These are phyloP conservation scores for Remersonia thermophila DNA, from an alignment of 2,329 filamentous ascomycete species.

Conservation along the genomic window DNA sequence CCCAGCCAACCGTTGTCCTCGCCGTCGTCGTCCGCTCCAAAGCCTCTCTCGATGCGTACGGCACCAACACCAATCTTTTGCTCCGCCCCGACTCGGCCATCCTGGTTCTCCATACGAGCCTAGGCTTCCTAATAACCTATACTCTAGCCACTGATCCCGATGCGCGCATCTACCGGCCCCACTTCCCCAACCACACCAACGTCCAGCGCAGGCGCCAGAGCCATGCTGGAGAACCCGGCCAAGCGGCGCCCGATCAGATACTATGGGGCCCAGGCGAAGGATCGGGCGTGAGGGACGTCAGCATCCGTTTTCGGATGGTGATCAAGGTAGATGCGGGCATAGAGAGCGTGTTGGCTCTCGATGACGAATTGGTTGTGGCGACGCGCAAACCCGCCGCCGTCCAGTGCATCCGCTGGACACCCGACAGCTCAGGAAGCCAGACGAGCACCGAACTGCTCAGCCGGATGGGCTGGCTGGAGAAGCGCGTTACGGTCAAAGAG, in stretches of 20 bases:
- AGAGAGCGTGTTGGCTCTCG: constrained; percentile 71
- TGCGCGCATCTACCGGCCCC: constrained; percentile 72
- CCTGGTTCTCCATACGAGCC: constrained; percentile 74
- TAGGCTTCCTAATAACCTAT: constrained; percentile 88
- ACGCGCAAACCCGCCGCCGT: constrained; percentile 87
- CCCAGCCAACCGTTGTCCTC: constrained; percentile 74
- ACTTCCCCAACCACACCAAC: constrained; percentile 58
- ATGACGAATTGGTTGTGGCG: constrained; percentile 85
- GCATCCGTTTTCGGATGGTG: constrained; percentile 88
- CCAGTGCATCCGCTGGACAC: constrained; percentile 91
- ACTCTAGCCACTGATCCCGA: constrained; percentile 75
- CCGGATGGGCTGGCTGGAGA: constrained; percentile 74
- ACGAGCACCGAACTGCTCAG: constrained; percentile 84
- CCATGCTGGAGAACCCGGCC: constrained; percentile 44
- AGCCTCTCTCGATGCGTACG: constrained; percentile 70
- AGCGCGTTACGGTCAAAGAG: constrained; percentile 61
- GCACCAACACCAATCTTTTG: constrained; percentile 70
- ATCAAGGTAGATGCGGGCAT: constrained; percentile 97
- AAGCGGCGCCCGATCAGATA: constrained; percentile 46
- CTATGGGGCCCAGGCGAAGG: constrained; percentile 71
- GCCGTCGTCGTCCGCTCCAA: constrained; percentile 74
- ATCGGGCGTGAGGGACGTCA: constrained; percentile 71
- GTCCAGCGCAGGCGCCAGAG: constrained; percentile 50
- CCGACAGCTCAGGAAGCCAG: constrained; percentile 68
- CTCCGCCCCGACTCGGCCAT: constrained; percentile 87